Base-by-base conservation (phyloP, 2,329 filamentous ascomycete species). In the Talaromyces funiculosus region DNA sequence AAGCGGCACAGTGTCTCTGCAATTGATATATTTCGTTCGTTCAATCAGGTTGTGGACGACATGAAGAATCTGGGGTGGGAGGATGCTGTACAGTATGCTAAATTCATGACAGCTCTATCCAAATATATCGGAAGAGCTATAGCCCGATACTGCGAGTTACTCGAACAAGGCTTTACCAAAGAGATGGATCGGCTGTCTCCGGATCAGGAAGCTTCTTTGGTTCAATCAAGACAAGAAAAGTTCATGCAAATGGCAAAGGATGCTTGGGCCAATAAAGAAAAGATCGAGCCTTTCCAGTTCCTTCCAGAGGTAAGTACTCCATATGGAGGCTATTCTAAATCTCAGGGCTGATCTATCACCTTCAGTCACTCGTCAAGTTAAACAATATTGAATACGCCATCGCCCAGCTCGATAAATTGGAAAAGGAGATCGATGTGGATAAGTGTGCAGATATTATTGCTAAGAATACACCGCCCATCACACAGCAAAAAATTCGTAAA, bases 321-420 rank as follows among this genome's bases (percentile, higher is more conserved):
- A 14, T 1, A 2, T 43, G 18, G 26, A 12, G 7, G 14, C 22
- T 14, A n/a, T 18, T 49, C 2, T 22, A 20, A 14, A 53, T 9
- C 14, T 24, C 8, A 22, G 1, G 24, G 9, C 51, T 22, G 22
- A 38, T 55, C 61, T 53, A 56, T 22, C n/a, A 7, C 16, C 8
- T n/a, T 38, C 66, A 96, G 90, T 97, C 92, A 4, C 89, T 99
- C 68, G 92, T 99, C 64, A 99, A 97, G 76, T 84, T 99, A 67
- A 99, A 99, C 80, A 96, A 99, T 70, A 87, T 99, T 65, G 93
- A 97, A 75, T 97, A 91, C 75, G 93, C 92, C 4, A 92, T 96
- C 77, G 84, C 92, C 60, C 90, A 96, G 70, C 82, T 99, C 57
- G 94, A 99, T 72, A 91, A 90, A 73, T 82, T 99, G 6, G 93